A percentile compares a stretch with the other conserved stretches of the same genome.
These are phyloP conservation scores for Solanum lycopersicoides DNA, from an alignment of 257 asterid species.

Conservation along the genomic window DNA sequence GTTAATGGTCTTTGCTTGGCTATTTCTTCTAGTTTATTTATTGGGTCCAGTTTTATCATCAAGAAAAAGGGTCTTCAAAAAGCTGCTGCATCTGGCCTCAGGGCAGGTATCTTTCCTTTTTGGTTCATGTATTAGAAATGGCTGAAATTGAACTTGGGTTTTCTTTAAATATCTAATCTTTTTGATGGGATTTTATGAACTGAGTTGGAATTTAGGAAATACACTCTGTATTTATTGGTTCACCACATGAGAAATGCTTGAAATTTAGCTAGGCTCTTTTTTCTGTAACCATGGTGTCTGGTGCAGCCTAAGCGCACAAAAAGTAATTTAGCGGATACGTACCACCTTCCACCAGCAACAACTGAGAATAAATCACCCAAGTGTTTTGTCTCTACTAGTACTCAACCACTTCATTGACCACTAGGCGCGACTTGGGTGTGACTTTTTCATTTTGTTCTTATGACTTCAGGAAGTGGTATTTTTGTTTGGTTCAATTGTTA, in stretches of 20 bases:
- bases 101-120: conserved; percentile 44
- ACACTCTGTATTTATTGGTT: neutral
- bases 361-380: neutral
- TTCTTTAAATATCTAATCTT: neutral
- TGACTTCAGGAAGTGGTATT: neutral
- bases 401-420: neutral
- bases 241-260: neutral
- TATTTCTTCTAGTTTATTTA: conserved; percentile 70
- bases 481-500: neutral
- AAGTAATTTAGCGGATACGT: neutral
- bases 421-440: neutral
- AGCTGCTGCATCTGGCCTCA: conserved; percentile 72
- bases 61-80: conserved; percentile 84
- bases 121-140: neutral
- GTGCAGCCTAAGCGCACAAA: neutral
- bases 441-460: neutral
- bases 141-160: neutral
- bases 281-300: neutral
- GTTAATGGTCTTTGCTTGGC: conserved; percentile 65
- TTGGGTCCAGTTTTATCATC: conserved; percentile 77
- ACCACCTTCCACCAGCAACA: neutral
- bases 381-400: neutral
- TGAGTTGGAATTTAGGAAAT: neutral
- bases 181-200: neutral
- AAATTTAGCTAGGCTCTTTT: neutral